These are phyloP conservation scores for Diaporthe citri DNA, from an alignment of 2,329 filamentous ascomycete genomes.

Conservation along the genomic window DNA sequence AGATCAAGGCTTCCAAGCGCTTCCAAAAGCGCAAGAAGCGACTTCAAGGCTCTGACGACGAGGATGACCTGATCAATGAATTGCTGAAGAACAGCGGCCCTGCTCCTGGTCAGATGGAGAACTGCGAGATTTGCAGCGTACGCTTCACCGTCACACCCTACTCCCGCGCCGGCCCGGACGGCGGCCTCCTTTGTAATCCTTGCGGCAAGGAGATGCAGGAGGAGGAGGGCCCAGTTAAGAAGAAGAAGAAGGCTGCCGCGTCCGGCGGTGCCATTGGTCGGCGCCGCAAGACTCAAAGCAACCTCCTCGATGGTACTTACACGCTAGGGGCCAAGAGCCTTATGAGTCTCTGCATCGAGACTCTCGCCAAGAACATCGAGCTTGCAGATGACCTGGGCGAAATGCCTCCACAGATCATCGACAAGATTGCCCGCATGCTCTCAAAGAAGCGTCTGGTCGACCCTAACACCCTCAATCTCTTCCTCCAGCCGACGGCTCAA, in stretches of 20 bases:
- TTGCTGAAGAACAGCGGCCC: conserved; percentile 62
- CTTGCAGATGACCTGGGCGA: conserved; percentile 73
- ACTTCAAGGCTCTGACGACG: conserved; percentile 56
- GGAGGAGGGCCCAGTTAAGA: conserved; percentile 69
- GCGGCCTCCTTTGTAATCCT: conserved; percentile 85
- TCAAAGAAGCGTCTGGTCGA: conserved; percentile 71
- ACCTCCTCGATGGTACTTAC: conserved; percentile 82
- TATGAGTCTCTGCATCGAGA: conserved; percentile 73
- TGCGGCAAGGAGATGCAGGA: conserved; percentile 83
- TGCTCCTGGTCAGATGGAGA: conserved; percentile 86
- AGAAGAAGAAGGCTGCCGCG: conserved; percentile 65
- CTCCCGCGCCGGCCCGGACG: conserved; percentile 83
- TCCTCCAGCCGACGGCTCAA: conserved; percentile 65
- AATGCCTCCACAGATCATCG: conserved; percentile 66
- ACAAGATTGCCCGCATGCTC: conserved; percentile 71
- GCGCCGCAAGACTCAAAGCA: conserved; percentile 84
- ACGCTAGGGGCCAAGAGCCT: conserved; percentile 76
- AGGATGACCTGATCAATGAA: conserved; percentile 63
- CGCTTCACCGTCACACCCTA: conserved; percentile 95
- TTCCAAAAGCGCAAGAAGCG: conserved; percentile 66
- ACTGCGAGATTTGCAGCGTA: conserved; percentile 87
- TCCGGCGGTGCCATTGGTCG: conserved; percentile 67
- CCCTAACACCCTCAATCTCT: conserved; percentile 67
- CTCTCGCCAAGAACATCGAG: conserved; percentile 72
- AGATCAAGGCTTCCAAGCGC: conserved; percentile 71